phyloP scores from a whole-genome alignment of 1,284 basidiomycete genomes.

The Pseudozyma sp. region DNA sequence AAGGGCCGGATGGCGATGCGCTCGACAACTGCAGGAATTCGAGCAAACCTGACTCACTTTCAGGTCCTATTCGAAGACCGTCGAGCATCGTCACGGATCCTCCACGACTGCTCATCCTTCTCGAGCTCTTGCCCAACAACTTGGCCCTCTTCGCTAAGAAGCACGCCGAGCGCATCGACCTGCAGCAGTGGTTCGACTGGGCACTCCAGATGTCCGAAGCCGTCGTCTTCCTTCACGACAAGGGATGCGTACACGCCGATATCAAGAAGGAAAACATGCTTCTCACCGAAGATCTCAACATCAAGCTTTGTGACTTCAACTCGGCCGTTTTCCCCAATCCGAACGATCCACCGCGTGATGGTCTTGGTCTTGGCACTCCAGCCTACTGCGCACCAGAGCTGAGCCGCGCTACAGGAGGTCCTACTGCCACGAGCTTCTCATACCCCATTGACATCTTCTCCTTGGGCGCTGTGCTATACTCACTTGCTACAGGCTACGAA shows the following conservation, averaged over 20 bases:
- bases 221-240: conserved; percentile 58
- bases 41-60: background rate
- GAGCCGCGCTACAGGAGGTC: conserved; percentile 46
- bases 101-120: conserved; percentile 63
- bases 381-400: conserved; percentile 67
- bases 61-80: background rate
- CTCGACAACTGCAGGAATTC: background rate
- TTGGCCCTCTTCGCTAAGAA: conserved; percentile 49
- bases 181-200: conserved; percentile 60
- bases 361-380: conserved; percentile 63
- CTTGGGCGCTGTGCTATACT: conserved; percentile 65
- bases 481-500: conserved; percentile 62
- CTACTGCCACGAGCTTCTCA: conserved; percentile 45
- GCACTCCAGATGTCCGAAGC: conserved; percentile 56
- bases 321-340: conserved; percentile 66
- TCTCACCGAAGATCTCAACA: conserved; percentile 52
- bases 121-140: conserved; percentile 63
- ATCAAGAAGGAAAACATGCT: conserved; percentile 68
- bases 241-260: conserved; percentile 65
- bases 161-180: conserved; percentile 46
- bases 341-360: conserved; percentile 56
- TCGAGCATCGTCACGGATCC: conserved; percentile 24
- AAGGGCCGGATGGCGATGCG: conserved; percentile 25
- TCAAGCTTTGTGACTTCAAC: conserved; percentile 67
- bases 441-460: conserved; percentile 65